Evolutionary conservation across 2,329 filamentous ascomycete genomes (phyloP).

Genomic region (Sporothrix humicola): DNA sequence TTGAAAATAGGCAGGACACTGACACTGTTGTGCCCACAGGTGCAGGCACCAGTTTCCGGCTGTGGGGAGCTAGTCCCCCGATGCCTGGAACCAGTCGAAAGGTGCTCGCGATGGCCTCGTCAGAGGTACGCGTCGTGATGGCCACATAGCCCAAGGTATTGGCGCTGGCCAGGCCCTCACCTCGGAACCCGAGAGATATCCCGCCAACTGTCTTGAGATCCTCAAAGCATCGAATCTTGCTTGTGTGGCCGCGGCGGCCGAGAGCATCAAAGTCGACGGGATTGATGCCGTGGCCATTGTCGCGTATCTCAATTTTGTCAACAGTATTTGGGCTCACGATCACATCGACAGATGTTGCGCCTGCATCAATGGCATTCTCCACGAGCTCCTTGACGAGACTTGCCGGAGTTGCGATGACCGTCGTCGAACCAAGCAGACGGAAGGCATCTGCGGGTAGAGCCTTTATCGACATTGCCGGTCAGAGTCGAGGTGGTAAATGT

Average conservation of each 20-base stretch:
- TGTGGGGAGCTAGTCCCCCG: constrained; percentile 48
- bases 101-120: constrained; percentile 62
- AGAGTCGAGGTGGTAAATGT: neutral
- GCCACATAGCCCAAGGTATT: constrained; percentile 64
- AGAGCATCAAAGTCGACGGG: constrained; percentile 65
- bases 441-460: constrained; percentile 56
- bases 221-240: constrained; percentile 70
- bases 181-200: constrained; percentile 74
- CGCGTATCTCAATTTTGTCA: constrained; percentile 71
- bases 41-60: constrained; percentile 52
- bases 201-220: constrained; percentile 64
- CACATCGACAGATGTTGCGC: constrained; percentile 69
- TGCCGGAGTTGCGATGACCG: constrained; percentile 64
- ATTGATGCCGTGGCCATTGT: constrained; percentile 75
- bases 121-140: constrained; percentile 67
- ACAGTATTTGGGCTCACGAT: constrained; percentile 69
- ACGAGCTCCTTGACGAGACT: constrained; percentile 76
- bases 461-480: constrained; percentile 54
- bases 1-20: constrained; percentile 63
- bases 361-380: constrained; percentile 77
- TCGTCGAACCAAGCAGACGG: constrained; percentile 64
- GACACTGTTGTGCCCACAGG: constrained; percentile 73
- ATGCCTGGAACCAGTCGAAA: constrained; percentile 51
- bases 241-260: constrained; percentile 73
- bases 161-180: constrained; percentile 72